Evolutionary conservation across 768 basidiomycete genomes (phyloP).

Genomic region (Podaxis sp.): DNA sequence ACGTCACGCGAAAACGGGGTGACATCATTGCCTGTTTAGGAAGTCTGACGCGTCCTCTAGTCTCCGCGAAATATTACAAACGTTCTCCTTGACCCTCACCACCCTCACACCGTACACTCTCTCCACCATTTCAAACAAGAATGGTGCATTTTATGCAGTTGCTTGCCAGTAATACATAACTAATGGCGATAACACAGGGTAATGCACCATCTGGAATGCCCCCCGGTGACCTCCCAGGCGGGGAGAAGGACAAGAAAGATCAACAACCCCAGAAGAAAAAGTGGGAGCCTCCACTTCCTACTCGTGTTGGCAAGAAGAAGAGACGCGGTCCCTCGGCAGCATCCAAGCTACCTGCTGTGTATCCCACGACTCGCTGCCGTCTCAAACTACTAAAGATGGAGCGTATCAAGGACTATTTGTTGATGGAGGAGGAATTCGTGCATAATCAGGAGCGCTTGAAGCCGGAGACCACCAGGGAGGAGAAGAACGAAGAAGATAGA

Average conservation of each 20-base stretch:
- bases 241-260: conserved; percentile 43
- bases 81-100: conserved; percentile 14
- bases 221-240: conserved; percentile 31
- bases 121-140: conserved; percentile 16
- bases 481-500: conserved; percentile 94
- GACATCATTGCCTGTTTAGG: conserved; percentile 31
- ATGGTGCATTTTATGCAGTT: conserved; percentile 25
- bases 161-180: background rate
- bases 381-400: conserved; percentile 95
- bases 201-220: conserved; percentile 68
- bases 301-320: conserved; percentile 97
- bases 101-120: conserved; percentile 12
- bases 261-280: conserved; percentile 77
- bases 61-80: conserved; percentile 8
- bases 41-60: conserved; percentile 53
- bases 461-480: conserved; percentile 84
- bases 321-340: conserved; percentile 89
- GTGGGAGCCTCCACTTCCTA: conserved; percentile 98
- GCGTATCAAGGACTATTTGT: conserved; percentile 95
- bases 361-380: conserved; percentile 92
- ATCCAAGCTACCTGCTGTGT: conserved; percentile 89
- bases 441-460: conserved; percentile 90
- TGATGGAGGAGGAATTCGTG: conserved; percentile 94
- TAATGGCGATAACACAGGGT: conserved; percentile 45
- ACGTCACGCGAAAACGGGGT: conserved; percentile 30